These are phyloP conservation scores for Sphagnum magellanicum DNA, from an alignment of 228 moss, liverwort and hornwort genomes.

Conservation along the genomic window DNA sequence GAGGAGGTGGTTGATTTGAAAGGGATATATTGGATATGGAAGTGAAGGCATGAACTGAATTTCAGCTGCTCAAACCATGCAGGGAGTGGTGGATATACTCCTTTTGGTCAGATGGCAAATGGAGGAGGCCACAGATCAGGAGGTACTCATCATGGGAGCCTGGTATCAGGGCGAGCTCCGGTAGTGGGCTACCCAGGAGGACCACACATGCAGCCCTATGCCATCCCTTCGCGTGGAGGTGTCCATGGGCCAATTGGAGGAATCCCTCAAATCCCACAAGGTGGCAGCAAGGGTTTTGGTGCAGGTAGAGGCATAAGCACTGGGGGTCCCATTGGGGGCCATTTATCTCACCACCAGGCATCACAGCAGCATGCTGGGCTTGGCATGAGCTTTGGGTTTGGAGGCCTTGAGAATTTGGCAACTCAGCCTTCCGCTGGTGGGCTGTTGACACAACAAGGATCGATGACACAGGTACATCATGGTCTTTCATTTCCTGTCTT, in stretches of 20 bases:
- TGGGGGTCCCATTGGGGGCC: slow-evolving; percentile 95
- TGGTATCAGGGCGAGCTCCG: slow-evolving; percentile 63
- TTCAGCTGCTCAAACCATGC: too few species aligned
- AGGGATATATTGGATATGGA: too few species aligned
- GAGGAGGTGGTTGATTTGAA: too few species aligned
- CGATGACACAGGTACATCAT: slow-evolving; percentile 59
- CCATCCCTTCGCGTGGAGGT: slow-evolving; percentile 87
- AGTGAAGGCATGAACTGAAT: too few species aligned
- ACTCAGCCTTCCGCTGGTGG: slow-evolving; percentile 90
- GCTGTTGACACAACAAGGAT: slow-evolving; percentile 78
- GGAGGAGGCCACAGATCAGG: slow-evolving; percentile 70
- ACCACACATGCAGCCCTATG: slow-evolving; percentile 89
- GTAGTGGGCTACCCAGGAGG: slow-evolving; percentile 65
- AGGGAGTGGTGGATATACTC: slow-evolving; percentile 66
- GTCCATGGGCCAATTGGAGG: slow-evolving; percentile 95
- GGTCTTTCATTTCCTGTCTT: not conserved
- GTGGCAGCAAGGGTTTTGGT: slow-evolving; percentile 85
- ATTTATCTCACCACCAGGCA: slow-evolving; percentile 83
- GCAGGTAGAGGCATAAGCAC: slow-evolving; percentile 71
- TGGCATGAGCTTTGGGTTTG: slow-evolving; percentile 70
- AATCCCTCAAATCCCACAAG: slow-evolving; percentile 84
- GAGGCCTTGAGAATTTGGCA: slow-evolving; percentile 78
- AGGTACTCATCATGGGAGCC: slow-evolving; percentile 55
- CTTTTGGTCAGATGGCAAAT: slow-evolving; percentile 71
- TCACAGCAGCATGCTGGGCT: slow-evolving; percentile 72